These are phyloP conservation scores for Piedraia hortae DNA, from an alignment of 2,329 filamentous ascomycete genomes.

Conservation along the genomic window DNA sequence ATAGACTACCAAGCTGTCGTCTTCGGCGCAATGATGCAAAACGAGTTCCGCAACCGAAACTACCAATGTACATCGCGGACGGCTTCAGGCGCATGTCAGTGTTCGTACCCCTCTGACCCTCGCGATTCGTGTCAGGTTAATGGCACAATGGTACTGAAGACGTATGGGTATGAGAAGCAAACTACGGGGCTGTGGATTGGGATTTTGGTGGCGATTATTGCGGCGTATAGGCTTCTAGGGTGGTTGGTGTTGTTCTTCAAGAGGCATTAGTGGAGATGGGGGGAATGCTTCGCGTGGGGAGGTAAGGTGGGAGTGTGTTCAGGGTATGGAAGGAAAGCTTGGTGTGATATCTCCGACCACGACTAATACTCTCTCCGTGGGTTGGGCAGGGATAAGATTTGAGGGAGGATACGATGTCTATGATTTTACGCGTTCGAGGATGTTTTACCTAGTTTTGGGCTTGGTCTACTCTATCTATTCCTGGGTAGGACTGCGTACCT, in stretches of 20 bases:
- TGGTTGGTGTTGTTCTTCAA: slow-evolving; percentile 30
- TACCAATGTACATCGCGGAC: slow-evolving; percentile 26
- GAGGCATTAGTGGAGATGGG: slow-evolving; percentile 5
- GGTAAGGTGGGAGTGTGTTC: no score
- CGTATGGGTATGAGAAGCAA: slow-evolving; percentile 40
- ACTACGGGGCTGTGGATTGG: slow-evolving; percentile 42
- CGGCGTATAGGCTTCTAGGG: slow-evolving; percentile 41
- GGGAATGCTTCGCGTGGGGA: no score
- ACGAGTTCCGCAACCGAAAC: slow-evolving; percentile 40
- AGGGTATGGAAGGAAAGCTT: no score
- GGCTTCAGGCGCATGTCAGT: not conserved
- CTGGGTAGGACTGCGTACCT: no score
- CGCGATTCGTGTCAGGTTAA: slow-evolving; percentile 38
- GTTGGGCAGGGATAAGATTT: no score
- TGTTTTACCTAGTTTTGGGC: no score
- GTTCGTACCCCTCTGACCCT: slow-evolving; percentile 31
- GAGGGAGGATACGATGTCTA: no score
- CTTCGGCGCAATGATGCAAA: slow-evolving; percentile 83
- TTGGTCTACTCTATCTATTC: no score
- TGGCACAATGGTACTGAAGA: slow-evolving; percentile 39
- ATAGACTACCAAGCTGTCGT: slow-evolving; percentile 72
- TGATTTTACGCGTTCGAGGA: no score
- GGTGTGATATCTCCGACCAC: no score
- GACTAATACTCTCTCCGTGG: no score
- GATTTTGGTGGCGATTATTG: slow-evolving; percentile 49